Percentiles rank a stretch among this genome's conserved stretches.
phyloP scores from a whole-genome alignment of 139 green algal species.

The Ettlia oleoabundans region DNA sequence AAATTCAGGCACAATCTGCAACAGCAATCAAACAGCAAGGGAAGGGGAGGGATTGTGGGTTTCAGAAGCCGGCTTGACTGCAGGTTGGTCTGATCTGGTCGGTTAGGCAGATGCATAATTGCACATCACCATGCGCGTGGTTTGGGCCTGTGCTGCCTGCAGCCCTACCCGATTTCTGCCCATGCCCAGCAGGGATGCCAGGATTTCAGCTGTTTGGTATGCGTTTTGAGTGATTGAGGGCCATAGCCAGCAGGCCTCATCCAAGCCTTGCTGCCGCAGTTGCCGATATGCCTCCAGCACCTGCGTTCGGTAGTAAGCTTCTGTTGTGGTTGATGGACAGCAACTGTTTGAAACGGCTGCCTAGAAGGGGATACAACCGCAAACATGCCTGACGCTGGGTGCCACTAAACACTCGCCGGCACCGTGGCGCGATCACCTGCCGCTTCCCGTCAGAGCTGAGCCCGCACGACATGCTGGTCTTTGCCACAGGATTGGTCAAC shows the following conservation, averaged over 20 bases:
- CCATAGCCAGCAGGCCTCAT: slow-evolving; percentile 53
- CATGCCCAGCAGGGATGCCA: slow-evolving; percentile 55
- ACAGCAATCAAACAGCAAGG: background rate
- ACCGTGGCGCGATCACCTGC: slow-evolving; percentile 57
- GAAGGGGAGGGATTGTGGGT: background rate
- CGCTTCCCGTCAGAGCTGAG: slow-evolving; percentile 62
- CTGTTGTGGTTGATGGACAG: too few species aligned
- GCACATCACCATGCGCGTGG: too few species aligned
- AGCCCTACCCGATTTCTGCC: slow-evolving; percentile 47
- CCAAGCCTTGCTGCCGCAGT: slow-evolving; percentile 41
- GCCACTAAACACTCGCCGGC: too few species aligned
- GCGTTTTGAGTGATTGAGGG: slow-evolving; percentile 51
- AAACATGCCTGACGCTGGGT: too few species aligned
- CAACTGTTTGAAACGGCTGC: too few species aligned
- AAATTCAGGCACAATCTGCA: slow-evolving; percentile 77
- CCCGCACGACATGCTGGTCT: slow-evolving; percentile 63
- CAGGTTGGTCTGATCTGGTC: too few species aligned
- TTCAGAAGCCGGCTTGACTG: too few species aligned
- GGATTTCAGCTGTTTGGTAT: slow-evolving; percentile 79
- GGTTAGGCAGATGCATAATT: too few species aligned
- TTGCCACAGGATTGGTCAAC: slow-evolving; percentile 77
- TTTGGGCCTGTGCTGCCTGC: too few species aligned
- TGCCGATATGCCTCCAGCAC: slow-evolving; percentile 46
- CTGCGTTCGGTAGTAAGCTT: slow-evolving; percentile 6
- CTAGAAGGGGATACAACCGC: too few species aligned